Conservation (phyloP, 352 stramenopile species). For the Globisporangium takayamanum region DNA sequence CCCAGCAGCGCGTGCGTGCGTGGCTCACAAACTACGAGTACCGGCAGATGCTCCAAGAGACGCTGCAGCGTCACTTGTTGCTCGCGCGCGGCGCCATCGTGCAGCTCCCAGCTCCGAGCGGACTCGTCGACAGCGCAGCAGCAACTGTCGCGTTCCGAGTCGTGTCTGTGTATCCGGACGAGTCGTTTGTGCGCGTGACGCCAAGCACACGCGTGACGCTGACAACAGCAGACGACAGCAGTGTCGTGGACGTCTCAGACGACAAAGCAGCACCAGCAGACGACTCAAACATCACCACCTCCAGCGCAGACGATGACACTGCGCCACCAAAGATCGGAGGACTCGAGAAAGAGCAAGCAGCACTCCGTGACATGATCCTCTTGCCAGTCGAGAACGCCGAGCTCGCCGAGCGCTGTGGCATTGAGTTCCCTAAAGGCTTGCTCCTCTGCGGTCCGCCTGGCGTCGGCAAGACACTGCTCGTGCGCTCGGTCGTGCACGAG, state of each 20-base stretch:
- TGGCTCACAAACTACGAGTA: slow-evolving; percentile 24
- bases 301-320: neutral
- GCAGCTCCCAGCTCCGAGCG: slow-evolving; percentile 25
- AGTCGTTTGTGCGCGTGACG: slow-evolving; percentile 28
- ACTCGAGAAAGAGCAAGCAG: slow-evolving; percentile 51
- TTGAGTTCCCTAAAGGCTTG: slow-evolving; percentile 70
- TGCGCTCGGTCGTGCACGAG: slow-evolving; percentile 56
- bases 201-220: slow-evolving; percentile 48
- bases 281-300: neutral
- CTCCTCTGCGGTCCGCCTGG: slow-evolving; percentile 71
- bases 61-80: slow-evolving; percentile 43
- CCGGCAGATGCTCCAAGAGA: slow-evolving; percentile 46
- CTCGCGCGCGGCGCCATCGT: slow-evolving; percentile 34
- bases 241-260: neutral
- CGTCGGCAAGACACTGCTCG: slow-evolving; percentile 77
- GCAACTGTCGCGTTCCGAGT: slow-evolving; percentile 29
- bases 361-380: slow-evolving; percentile 66
- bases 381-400: slow-evolving; percentile 36
- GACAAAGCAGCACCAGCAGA: neutral
- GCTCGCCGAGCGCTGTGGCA: slow-evolving; percentile 19
- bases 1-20: neutral
- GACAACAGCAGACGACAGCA: neutral
- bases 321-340: slow-evolving; percentile 37
- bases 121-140: slow-evolving; percentile 7
- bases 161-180: slow-evolving; percentile 39